These are phyloP conservation scores for Helicocarpus griseus DNA, from an alignment of 2,329 filamentous ascomycete species.

Conservation along the genomic window DNA sequence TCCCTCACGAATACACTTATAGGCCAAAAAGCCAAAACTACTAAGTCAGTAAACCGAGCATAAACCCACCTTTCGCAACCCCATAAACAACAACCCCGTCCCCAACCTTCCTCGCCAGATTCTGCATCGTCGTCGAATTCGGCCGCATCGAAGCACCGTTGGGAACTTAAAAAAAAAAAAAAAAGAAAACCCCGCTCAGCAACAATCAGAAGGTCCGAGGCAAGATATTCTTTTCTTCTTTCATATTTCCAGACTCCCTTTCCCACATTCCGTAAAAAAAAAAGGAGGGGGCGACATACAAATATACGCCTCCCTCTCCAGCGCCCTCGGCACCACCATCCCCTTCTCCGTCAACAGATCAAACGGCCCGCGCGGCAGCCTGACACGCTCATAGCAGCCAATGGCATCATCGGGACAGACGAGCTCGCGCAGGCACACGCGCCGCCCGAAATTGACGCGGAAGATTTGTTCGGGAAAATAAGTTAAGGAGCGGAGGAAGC, in stretches of 20 bases:
- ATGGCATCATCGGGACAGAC: not conserved
- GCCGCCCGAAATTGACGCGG: slow-evolving; percentile 2
- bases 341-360: slow-evolving; percentile 2
- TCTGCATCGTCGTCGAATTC: slow-evolving; percentile 8
- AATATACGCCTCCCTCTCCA: not conserved
- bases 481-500: slow-evolving; percentile 4
- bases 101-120: slow-evolving; percentile 3
- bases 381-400: too few species aligned
- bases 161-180: not conserved
- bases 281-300: too few species aligned
- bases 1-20: too few species aligned
- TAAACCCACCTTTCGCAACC: slow-evolving; percentile 8
- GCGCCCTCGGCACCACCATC: not conserved
- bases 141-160: slow-evolving; percentile 11
- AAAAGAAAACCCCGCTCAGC: not conserved
- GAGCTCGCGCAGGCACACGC: slow-evolving; percentile 2
- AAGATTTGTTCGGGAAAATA: not conserved
- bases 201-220: too few species aligned
- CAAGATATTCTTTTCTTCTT: not conserved
- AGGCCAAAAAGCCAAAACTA: too few species aligned
- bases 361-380: not conserved
- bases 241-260: not conserved
- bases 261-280: too few species aligned
- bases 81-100: slow-evolving; percentile 6
- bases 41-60: not conserved